Evolutionary conservation across 805 yeast species (phyloP).

Genomic region (Kuraishia piskuri): DNA sequence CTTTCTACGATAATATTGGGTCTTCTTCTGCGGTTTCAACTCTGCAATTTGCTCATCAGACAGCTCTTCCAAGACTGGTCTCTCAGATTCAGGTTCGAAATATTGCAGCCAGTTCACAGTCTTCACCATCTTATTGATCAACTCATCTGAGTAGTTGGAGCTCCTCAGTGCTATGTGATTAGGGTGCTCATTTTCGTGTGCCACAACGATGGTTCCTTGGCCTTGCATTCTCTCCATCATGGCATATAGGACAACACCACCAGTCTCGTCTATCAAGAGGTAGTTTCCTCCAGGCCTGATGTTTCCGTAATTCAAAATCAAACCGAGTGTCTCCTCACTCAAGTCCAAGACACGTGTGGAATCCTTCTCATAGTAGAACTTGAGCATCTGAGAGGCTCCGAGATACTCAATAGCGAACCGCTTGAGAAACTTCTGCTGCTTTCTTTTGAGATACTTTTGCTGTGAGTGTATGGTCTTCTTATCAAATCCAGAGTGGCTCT

Average conservation of each 20-base stretch:
- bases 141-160: conserved; percentile 51
- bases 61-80: conserved; percentile 31
- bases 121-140: conserved; percentile 47
- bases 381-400: conserved; percentile 61
- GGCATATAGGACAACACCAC: conserved; percentile 80
- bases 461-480: conserved; percentile 86
- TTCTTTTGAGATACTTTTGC: conserved; percentile 84
- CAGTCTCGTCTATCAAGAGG: conserved; percentile 87
- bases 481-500: conserved; percentile 78
- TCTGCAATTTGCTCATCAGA: conserved; percentile 44
- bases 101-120: conserved; percentile 74
- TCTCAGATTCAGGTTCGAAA: conserved; percentile 64
- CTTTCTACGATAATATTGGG: conserved; percentile 59
- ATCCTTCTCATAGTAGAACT: conserved; percentile 73
- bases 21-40: conserved; percentile 50
- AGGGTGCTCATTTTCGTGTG: conserved; percentile 92
- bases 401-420: conserved; percentile 76
- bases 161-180: conserved; percentile 64
- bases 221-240: conserved; percentile 90
- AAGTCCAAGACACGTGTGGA: conserved; percentile 64
- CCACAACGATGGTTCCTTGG: conserved; percentile 52
- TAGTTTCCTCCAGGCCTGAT: conserved; percentile 87
- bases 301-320: conserved; percentile 70
- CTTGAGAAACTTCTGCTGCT: conserved; percentile 84
- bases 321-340: conserved; percentile 78